Percentiles rank a stretch among this genome's conserved stretches.
These are phyloP conservation scores for Trypethelium eluteriae DNA, from an alignment of 495 filamentous ascomycete species.

Conservation along the genomic window DNA sequence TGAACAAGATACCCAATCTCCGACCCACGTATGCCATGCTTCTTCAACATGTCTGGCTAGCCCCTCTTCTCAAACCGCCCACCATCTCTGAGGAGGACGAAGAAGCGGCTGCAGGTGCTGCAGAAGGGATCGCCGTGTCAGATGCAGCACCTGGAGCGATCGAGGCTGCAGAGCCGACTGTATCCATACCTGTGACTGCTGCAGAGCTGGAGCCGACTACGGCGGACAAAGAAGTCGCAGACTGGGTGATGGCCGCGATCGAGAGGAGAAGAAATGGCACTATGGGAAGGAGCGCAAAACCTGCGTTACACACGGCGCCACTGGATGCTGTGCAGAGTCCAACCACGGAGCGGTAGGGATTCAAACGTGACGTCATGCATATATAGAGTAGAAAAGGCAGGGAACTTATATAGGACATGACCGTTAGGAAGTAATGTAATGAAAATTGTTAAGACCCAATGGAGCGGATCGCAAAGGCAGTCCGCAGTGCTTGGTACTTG, in stretches of 20 bases:
- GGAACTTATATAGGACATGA: background rate
- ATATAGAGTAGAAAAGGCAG: background rate
- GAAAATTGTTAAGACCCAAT: too few species aligned
- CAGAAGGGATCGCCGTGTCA: conserved; percentile 12
- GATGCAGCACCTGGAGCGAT: background rate
- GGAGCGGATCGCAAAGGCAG: too few species aligned
- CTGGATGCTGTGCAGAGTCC: conserved; percentile 37
- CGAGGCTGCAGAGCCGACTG: background rate
- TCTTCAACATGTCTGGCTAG: conserved; percentile 80
- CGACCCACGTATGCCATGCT: conserved; percentile 86
- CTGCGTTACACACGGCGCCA: conserved; percentile 40
- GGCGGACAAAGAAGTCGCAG: conserved; percentile 67
- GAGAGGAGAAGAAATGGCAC: conserved; percentile 34
- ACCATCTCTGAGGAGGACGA: conserved; percentile 72
- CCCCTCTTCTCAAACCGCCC: conserved; percentile 69
- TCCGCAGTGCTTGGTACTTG: too few species aligned
- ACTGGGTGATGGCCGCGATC: conserved; percentile 68
- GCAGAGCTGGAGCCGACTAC: conserved; percentile 22
- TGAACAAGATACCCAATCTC: conserved; percentile 86
- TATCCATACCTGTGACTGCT: background rate
- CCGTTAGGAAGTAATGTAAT: background rate
- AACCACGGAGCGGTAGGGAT: conserved; percentile 16
- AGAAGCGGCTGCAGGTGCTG: conserved; percentile 41
- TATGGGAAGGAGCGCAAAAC: conserved; percentile 35
- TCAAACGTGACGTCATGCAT: background rate